Base-by-base conservation (phyloP, 116 monocot species). In the Papilionanthe hybrid region DNA sequence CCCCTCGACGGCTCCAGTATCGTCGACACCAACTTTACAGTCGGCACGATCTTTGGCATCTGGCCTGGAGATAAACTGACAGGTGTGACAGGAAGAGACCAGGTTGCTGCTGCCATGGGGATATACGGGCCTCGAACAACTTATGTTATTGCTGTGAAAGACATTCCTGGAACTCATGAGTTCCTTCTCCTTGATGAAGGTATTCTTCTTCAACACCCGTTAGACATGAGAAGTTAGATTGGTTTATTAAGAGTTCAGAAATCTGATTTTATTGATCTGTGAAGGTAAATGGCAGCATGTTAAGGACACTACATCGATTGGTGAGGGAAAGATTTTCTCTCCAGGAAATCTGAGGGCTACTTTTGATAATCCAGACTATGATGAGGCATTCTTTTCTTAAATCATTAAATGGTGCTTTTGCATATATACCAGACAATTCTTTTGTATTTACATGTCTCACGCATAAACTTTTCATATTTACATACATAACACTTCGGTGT, bases 51-150 rank as follows among this genome's bases (percentile, higher is more conserved):
- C 79, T 98, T 98, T 74, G 98, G 98, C 20, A 91, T 98, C 23
- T 98, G 94, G 94, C 98, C 98, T 11, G 94, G 98, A 5, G 93
- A 93, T 42, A 93, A 94, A 79, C 84, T 98, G 29, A 94, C 93
- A 0, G 93, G 94, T 1, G 86, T 98, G 19, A 93, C 88, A 1
- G 94, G 98, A 69, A 75, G 87, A 17, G 98, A 98, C 41, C 98
- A 94, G 60, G 98, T 88, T 7, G 98, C 98, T 15, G 94, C 98
- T 5, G 98, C 91, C 19, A 98, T 98, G 98, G 98, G 98, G 50
- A 98, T 98, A 72, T 98, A 93, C 32, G 94, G 98, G 65, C 98
- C 98, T 76, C 92, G 98, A n/a, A 98, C 98, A 0, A 94, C 98
- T 30, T 98, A 98, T 72, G 76, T 98, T 42, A 30, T 98, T 30